Conservation (phyloP, 1,284 basidiomycete genomes). For the Puccinia hordei region DNA sequence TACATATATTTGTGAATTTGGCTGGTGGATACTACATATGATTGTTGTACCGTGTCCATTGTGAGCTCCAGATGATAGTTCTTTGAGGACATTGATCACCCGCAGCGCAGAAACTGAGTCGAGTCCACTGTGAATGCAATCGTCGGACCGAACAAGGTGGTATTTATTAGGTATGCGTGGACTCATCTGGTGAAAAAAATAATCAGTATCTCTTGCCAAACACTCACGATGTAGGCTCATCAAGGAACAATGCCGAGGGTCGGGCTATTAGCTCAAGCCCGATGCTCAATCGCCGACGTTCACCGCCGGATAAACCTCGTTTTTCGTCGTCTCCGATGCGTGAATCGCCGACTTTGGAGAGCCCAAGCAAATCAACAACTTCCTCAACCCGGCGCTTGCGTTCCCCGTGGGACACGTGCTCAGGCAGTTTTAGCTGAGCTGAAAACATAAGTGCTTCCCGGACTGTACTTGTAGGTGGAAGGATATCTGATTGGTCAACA, state of each 20-base stretch:
- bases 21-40: slow-evolving; percentile 83
- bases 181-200: background rate
- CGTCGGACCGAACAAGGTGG: background rate
- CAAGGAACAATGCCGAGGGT: slow-evolving; percentile 68
- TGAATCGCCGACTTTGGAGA: slow-evolving; percentile 70
- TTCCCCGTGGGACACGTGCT: slow-evolving; percentile 69
- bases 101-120: slow-evolving; percentile 83
- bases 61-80: slow-evolving; percentile 66
- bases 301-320: slow-evolving; percentile 70
- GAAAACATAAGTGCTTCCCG: slow-evolving; percentile 80
- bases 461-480: slow-evolving; percentile 77
- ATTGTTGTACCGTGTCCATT: slow-evolving; percentile 67
- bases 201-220: background rate
- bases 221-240: slow-evolving; percentile 65
- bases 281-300: slow-evolving; percentile 72
- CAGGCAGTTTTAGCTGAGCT: slow-evolving; percentile 77
- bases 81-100: slow-evolving; percentile 73
- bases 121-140: slow-evolving; percentile 63
- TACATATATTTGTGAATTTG: slow-evolving; percentile 74
- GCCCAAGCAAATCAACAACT: slow-evolving; percentile 74
- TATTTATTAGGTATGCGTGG: background rate
- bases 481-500: slow-evolving; percentile 69
- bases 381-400: slow-evolving; percentile 71
- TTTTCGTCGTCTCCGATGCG: slow-evolving; percentile 71
- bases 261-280: slow-evolving; percentile 69